Conservation (phyloP, 2,329 filamentous ascomycete genomes). For the Coniella lustricola region DNA sequence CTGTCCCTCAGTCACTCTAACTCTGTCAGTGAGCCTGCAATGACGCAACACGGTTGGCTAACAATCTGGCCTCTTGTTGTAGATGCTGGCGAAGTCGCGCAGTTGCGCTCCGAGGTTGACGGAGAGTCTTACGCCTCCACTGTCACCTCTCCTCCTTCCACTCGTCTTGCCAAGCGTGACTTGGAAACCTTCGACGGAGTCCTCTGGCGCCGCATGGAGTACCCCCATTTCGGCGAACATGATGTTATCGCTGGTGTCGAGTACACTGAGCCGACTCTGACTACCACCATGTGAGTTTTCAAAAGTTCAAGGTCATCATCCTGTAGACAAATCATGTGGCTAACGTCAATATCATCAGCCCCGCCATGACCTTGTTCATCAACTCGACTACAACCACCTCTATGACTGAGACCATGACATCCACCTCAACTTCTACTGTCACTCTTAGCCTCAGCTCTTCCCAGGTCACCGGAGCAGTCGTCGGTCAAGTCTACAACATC, state of each 20-base stretch:
- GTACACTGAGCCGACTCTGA: not conserved
- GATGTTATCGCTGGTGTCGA: not conserved
- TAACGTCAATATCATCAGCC: not conserved
- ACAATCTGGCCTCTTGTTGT: not conserved
- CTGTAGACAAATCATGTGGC: no score
- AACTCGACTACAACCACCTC: not conserved
- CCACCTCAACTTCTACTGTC: not conserved
- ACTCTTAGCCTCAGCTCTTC: no score
- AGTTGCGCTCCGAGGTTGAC: slow-evolving; percentile 1
- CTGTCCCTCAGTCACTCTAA: not conserved
- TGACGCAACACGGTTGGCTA: no score
- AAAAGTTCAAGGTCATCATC: no score
- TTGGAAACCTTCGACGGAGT: no score
- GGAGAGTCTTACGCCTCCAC: not conserved
- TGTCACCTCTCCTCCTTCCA: not conserved
- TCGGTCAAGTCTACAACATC: not conserved
- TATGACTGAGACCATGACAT: not conserved
- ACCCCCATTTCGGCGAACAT: not conserved
- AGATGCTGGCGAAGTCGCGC: slow-evolving; percentile 12
- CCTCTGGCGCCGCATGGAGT: no score
- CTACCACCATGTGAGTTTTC: slow-evolving; percentile 2
- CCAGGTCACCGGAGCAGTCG: no score
- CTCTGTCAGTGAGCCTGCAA: no score
- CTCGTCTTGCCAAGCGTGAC: no score
- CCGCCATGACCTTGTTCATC: slow-evolving; percentile 1